Base-by-base conservation (phyloP, 2,329 filamentous ascomycete genomes). In the Colletotrichum chrysophilum region DNA sequence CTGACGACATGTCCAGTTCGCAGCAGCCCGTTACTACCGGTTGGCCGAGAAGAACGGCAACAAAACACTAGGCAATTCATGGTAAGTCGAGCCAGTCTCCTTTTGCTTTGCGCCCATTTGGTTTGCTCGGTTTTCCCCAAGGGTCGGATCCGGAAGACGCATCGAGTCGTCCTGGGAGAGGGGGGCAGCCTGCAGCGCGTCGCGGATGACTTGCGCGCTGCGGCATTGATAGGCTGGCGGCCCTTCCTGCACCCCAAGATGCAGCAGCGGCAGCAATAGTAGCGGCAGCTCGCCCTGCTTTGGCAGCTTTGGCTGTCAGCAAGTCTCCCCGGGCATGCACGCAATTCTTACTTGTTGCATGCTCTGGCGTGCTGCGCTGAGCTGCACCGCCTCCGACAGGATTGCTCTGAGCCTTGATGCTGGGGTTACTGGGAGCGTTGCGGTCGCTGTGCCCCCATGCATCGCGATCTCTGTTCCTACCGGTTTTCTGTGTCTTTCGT, bases 1-100 rank as follows among this genome's bases (percentile, higher is more conserved):
- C 90, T 92, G 86, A 89, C 85, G 80, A 77, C 78, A 79, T 79
- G 81, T 79, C 78, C 84, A 96, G 94, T 95, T 92, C 87, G 91
- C 89, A 80, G 90, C 97, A 80, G 96, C 97, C 79, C 95, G 94
- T 85, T 98, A 98, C 87, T 95, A 98, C 85, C 95, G 96, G 81
- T 90, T 96, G 81, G 96, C 97, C 48, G 97, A 98, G 86, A 90
- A 95, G 81, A 94, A 93, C 82, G 96, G 96, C 66, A 94, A 93
- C 85, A 98, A 98, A 88, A 96, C 93, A 71, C 88, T 98, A 78
- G 97, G 97, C 77, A 98, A 98, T 87, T 94, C 95, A 80, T 99
- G 97, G 96, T 98, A 93, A 85, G 94, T 91, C 62, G 76, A 77
- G 71, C 78, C 74, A 34, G 71, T 75, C 67, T 78, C n/a, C 24